A percentile compares a stretch with the other conserved stretches of the same genome.
Evolutionary conservation across 768 basidiomycete species (phyloP).

Genomic region (Leccinum truebloodii): DNA sequence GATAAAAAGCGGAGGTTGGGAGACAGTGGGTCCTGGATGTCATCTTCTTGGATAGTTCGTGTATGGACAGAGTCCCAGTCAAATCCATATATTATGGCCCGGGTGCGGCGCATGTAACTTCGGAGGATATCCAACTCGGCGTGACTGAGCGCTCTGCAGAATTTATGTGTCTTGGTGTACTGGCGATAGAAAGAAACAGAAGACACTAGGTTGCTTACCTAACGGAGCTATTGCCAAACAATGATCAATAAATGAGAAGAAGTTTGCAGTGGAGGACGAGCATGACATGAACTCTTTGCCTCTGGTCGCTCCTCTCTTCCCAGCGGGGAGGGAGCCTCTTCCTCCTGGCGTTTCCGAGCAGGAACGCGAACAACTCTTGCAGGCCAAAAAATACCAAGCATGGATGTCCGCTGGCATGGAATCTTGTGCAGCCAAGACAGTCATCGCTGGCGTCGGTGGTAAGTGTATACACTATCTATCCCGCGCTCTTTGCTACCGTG

Average conservation of each 20-base stretch:
- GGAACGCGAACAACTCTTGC: constrained; percentile 63
- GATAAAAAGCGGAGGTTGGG: no score
- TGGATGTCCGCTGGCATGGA: constrained; percentile 76
- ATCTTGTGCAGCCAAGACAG: constrained; percentile 83
- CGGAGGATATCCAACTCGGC: no score
- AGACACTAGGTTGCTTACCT: neutral
- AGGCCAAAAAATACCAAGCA: constrained; percentile 77
- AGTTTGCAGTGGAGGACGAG: constrained; percentile 13
- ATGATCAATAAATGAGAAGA: constrained; percentile 12
- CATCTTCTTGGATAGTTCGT: no score
- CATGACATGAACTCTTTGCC: constrained; percentile 34
- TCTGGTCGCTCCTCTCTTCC: constrained; percentile 70
- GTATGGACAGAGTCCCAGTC: no score
- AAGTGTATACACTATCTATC: constrained; percentile 30
- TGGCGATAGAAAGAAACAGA: no score
- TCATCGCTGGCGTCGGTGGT: constrained; percentile 83
- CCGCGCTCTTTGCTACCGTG: neutral
- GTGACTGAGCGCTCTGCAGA: no score
- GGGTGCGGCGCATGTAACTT: no score
- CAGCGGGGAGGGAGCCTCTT: constrained; percentile 84
- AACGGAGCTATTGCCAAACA: constrained; percentile 10
- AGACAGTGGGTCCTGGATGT: no score
- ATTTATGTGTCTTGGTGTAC: no score
- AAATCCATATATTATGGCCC: no score
- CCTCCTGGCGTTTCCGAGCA: constrained; percentile 84